phyloP scores from a whole-genome alignment of 1,284 basidiomycete genomes.

The Heliocybe sulcata region DNA sequence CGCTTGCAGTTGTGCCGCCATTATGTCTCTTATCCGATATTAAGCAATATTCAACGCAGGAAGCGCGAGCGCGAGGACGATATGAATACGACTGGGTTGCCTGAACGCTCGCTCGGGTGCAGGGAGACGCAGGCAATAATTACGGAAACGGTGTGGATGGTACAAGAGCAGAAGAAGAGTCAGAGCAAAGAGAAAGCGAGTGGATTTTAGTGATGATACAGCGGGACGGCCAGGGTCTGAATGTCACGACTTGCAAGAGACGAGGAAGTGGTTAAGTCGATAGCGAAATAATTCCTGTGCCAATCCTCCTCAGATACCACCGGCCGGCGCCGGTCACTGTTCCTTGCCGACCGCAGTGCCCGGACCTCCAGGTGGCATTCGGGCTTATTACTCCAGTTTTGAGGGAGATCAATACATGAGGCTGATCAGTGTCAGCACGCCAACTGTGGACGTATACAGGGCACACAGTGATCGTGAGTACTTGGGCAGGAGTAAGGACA shows the following conservation, averaged over 20 bases:
- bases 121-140: not conserved
- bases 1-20: conserved; percentile 57
- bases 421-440: no score
- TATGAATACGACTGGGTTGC: not conserved
- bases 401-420: not conserved
- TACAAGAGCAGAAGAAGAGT: not conserved
- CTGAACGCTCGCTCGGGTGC: not conserved
- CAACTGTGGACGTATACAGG: no score
- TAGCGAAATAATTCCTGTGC: not conserved
- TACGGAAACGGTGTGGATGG: not conserved
- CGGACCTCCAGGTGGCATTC: not conserved
- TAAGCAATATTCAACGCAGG: not conserved
- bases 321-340: not conserved
- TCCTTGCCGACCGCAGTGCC: not conserved
- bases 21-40: conserved; percentile 14
- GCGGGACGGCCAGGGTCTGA: not conserved
- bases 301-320: not conserved
- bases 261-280: not conserved
- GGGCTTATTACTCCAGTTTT: not conserved
- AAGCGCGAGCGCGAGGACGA: not conserved
- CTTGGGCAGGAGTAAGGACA: no score
- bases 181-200: conserved; percentile 2
- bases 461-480: no score
- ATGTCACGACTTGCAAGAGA: not conserved
- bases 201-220: conserved; percentile 2